phyloP scores from a whole-genome alignment of 495 filamentous ascomycete genomes.

The Aspergillus funiculosus region DNA sequence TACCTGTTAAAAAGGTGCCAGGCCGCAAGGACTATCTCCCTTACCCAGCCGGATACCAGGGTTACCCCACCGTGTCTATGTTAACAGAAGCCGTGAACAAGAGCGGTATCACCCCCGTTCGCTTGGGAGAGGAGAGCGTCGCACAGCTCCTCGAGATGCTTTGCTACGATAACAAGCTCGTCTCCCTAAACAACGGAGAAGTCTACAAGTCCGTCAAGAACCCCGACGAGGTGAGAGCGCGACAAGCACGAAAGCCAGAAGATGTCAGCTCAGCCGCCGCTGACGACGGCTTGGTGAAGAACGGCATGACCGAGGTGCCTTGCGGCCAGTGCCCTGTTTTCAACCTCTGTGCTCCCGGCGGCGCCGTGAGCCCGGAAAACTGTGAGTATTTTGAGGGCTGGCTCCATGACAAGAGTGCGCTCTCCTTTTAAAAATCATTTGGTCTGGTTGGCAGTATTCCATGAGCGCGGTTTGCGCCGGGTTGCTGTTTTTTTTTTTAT shows the following conservation, averaged over 20 bases:
- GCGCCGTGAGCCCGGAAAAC: conserved; percentile 78
- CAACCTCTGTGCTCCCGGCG: conserved; percentile 79
- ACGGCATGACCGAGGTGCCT: conserved; percentile 79
- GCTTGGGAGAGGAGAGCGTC: conserved; percentile 65
- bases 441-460: conserved; percentile 11
- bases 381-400: conserved; percentile 89
- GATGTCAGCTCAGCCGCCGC: conserved; percentile 27
- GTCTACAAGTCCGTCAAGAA: conserved; percentile 46
- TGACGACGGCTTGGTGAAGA: conserved; percentile 35
- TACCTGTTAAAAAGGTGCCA: conserved; percentile 29
- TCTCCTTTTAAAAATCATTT: conserved; percentile 1
- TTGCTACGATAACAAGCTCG: conserved; percentile 68
- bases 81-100: conserved; percentile 67
- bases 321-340: conserved; percentile 95
- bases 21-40: conserved; percentile 47
- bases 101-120: conserved; percentile 57
- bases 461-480: conserved; percentile 14
- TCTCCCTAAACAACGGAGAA: conserved; percentile 44
- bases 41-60: conserved; percentile 59
- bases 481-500: conserved; percentile 17
- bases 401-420: conserved; percentile 40
- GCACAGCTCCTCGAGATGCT: conserved; percentile 78
- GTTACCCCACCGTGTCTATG: conserved; percentile 68
- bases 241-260: conserved; percentile 35
- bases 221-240: conserved; percentile 34